Conservation (phyloP, 2,329 filamentous ascomycete species). For the Aspergillus thermomutatus region DNA sequence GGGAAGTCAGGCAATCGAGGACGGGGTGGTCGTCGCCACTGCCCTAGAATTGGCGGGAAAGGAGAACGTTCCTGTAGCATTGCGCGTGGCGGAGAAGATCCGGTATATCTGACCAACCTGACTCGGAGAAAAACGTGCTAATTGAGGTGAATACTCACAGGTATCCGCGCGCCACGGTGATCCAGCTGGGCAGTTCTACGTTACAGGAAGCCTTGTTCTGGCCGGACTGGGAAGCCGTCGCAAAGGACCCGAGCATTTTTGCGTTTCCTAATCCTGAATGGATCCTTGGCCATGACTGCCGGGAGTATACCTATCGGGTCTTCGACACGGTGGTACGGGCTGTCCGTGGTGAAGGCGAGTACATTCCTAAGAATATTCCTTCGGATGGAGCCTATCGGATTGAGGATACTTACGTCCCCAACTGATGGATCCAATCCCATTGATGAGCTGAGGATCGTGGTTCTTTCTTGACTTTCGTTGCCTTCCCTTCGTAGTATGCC, state of each 20-base stretch:
- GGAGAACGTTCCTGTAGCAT: neutral
- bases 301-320: constrained; percentile 9
- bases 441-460: too few relatives aligned
- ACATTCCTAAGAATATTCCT: constrained; percentile 11
- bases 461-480: too few relatives aligned
- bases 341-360: constrained; percentile 5
- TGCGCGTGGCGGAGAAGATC: neutral
- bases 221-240: constrained; percentile 9
- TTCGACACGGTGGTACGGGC: constrained; percentile 6
- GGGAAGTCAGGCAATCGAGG: constrained; percentile 43
- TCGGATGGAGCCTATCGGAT: constrained; percentile 1
- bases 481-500: too few relatives aligned
- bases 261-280: constrained; percentile 9
- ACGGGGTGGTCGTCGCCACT: constrained; percentile 39
- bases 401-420: neutral
- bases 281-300: constrained; percentile 15
- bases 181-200: neutral
- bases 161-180: neutral
- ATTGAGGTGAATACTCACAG: too few relatives aligned
- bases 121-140: too few relatives aligned
- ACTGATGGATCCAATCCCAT: too few relatives aligned
- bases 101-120: too few relatives aligned
- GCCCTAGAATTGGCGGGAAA: neutral
- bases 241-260: constrained; percentile 8
- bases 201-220: neutral